phyloP scores from a whole-genome alignment of 805 yeast species.

The Teunomyces tritomae region DNA sequence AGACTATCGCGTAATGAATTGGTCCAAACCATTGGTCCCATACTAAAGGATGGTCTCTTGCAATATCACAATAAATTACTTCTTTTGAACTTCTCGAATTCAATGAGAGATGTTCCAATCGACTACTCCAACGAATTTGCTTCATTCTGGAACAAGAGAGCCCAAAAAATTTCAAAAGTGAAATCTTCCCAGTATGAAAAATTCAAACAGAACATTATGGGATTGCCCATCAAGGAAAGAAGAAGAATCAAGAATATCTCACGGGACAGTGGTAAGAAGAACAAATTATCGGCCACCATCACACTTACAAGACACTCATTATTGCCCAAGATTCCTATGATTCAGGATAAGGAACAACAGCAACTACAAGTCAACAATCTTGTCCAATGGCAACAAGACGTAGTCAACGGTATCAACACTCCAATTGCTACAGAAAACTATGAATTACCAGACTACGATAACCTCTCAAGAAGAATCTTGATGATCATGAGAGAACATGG shows the following conservation, averaged over 20 bases:
- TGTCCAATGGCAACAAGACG: constrained; percentile 89
- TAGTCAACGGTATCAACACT: constrained; percentile 78
- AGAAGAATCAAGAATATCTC: constrained; percentile 80
- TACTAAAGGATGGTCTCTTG: constrained; percentile 50
- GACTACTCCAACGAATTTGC: constrained; percentile 47
- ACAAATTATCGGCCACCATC: constrained; percentile 66
- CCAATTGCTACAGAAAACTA: constrained; percentile 75
- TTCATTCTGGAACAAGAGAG: constrained; percentile 48
- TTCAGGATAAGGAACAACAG: constrained; percentile 47
- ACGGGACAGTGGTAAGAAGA: constrained; percentile 76
- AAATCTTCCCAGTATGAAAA: constrained; percentile 73
- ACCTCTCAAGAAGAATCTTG: constrained; percentile 62
- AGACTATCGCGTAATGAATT: constrained; percentile 76
- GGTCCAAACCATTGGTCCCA: constrained; percentile 52
- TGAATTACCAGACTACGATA: constrained; percentile 79
- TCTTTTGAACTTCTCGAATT: constrained; percentile 78
- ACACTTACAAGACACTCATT: constrained; percentile 69
- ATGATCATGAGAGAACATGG: constrained; percentile 92
- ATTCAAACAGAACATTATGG: constrained; percentile 81
- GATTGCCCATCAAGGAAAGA: constrained; percentile 80
- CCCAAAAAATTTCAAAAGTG: constrained; percentile 45
- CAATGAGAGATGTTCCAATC: constrained; percentile 71
- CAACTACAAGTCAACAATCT: constrained; percentile 49
- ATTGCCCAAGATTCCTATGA: constrained; percentile 83
- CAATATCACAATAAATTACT: constrained; percentile 81